Percentiles rank a stretch among this genome's conserved stretches.
Evolutionary conservation across 2,329 filamentous ascomycete genomes (phyloP).

Genomic region (Pestalotiopsis sp.): DNA sequence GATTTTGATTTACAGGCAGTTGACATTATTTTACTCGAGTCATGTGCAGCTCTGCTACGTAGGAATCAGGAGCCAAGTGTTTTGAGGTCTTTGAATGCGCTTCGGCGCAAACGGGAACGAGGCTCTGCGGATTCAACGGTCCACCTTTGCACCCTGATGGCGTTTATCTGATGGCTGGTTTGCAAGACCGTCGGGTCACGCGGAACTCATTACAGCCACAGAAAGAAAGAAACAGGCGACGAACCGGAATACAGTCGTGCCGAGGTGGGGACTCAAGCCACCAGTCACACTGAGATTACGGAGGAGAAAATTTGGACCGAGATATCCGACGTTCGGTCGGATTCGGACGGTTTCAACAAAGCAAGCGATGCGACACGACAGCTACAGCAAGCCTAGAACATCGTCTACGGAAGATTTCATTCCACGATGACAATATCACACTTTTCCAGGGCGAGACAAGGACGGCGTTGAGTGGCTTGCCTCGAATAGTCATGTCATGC

Average conservation of each 20-base stretch:
- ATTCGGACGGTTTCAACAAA: slow-evolving; percentile 52
- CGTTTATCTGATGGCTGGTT: slow-evolving; percentile 11
- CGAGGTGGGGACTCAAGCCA: slow-evolving; percentile 46
- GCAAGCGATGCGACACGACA: slow-evolving; percentile 37
- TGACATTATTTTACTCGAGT: slow-evolving; percentile 75
- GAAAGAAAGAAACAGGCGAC: slow-evolving; percentile 46
- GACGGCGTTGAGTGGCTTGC: slow-evolving; percentile 38
- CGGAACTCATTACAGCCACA: slow-evolving; percentile 37
- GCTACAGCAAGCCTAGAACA: slow-evolving; percentile 47
- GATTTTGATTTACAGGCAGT: slow-evolving; percentile 78
- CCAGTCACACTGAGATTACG: slow-evolving; percentile 38
- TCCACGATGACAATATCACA: slow-evolving; percentile 84
- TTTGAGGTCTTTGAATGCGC: slow-evolving; percentile 77
- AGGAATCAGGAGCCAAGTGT: slow-evolving; percentile 73
- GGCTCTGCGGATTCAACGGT: slow-evolving; percentile 17
- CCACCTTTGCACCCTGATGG: slow-evolving; percentile 17
- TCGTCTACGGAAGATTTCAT: slow-evolving; percentile 75
- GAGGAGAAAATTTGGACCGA: slow-evolving; percentile 26
- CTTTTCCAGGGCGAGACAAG: slow-evolving; percentile 77
- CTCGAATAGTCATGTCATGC: neutral
- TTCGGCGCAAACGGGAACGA: slow-evolving; percentile 33
- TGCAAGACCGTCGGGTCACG: slow-evolving; percentile 17
- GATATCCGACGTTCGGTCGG: slow-evolving; percentile 53
- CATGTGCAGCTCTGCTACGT: slow-evolving; percentile 79
- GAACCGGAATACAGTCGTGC: slow-evolving; percentile 43